Evolutionary conservation across 176 grass and related monocot genomes (phyloP), one percentile per base, ranked within the genome.

Genomic region (Eragrostis nindensis): DNA sequence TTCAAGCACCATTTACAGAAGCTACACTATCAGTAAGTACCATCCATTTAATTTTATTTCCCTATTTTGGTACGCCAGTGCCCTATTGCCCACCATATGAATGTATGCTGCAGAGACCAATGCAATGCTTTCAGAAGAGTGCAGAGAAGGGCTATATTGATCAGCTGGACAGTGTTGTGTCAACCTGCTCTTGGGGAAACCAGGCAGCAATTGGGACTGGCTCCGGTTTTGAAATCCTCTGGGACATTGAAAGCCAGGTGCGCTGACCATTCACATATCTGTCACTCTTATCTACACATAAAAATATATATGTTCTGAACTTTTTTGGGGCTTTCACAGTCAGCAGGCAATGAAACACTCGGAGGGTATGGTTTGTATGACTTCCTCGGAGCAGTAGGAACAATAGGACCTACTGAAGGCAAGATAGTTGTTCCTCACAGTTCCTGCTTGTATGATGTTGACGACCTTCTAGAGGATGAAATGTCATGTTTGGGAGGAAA

Each of bases 171-270:
- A 84, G 66, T 77, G 52, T 90, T 75, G 92, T 94, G 62, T 94
- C 91, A 47, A 68, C 75, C 53, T 88, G 92, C 65, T 90, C 86
- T 68, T 94, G 82, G 92, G 92, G 92, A 14, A 86, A 84, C 56
- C 75, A 62, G 19, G 45, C 77, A 45, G 70, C 79, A 60, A 83
- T 91, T 36, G 86, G 88, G 39, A 91, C 85, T 68, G 83, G 83
- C 63, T 90, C 88, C 77, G 44, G 82, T 71, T 90, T 94, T n/a
- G 39, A 86, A 79, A 94, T 94, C 77, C 50, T 74, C 64, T 94
- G 88, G 88, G 82, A 94, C 10, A 45, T 90, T 64, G 40, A 80
- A 16, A 87, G 73, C 62, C 18, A 55, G 66, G 84, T 83, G 75
- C 1, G 22, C 15, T 14, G 0, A 54, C 25, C 41, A 86, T 75